These are phyloP conservation scores for Stylosanthes scabra DNA, from an alignment of 331 rosid species.

Conservation along the genomic window DNA sequence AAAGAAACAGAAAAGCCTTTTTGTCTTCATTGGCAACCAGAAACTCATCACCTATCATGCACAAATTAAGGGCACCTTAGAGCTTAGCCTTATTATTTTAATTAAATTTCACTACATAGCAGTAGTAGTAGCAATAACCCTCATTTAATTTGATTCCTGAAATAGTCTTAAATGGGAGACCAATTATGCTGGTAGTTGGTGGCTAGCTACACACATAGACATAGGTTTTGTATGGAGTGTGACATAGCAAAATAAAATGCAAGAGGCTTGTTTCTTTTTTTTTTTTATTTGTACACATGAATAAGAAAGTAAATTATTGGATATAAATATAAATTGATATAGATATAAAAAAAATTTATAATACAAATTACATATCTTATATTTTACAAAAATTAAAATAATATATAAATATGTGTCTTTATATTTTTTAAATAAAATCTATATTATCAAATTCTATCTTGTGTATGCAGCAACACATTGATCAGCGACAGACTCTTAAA, in stretches of 20 bases:
- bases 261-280: constrained; percentile 36
- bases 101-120: not conserved
- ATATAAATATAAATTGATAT: too few relatives aligned
- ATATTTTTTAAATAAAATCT: too few relatives aligned
- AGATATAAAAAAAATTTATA: too few relatives aligned
- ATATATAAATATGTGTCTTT: too few relatives aligned
- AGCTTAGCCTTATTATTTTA: constrained; percentile 20
- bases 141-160: constrained; percentile 7
- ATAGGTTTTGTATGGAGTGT: constrained; percentile 41
- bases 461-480: too few relatives aligned
- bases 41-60: constrained; percentile 37
- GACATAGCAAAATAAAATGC: constrained; percentile 35
- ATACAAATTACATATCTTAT: too few relatives aligned
- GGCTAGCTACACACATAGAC: constrained; percentile 43
- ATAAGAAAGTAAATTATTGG: too few relatives aligned
- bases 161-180: constrained; percentile 39
- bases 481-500: too few relatives aligned
- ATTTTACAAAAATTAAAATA: too few relatives aligned
- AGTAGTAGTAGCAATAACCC: not conserved
- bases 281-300: too few relatives aligned
- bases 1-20: constrained; percentile 18
- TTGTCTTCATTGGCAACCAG: constrained; percentile 42
- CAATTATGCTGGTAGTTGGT: constrained; percentile 64
- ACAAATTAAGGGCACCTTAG: constrained; percentile 38
- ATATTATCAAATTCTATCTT: too few relatives aligned